Base-by-base conservation (phyloP, 768 basidiomycete species). In the Kondoa subrosea region DNA sequence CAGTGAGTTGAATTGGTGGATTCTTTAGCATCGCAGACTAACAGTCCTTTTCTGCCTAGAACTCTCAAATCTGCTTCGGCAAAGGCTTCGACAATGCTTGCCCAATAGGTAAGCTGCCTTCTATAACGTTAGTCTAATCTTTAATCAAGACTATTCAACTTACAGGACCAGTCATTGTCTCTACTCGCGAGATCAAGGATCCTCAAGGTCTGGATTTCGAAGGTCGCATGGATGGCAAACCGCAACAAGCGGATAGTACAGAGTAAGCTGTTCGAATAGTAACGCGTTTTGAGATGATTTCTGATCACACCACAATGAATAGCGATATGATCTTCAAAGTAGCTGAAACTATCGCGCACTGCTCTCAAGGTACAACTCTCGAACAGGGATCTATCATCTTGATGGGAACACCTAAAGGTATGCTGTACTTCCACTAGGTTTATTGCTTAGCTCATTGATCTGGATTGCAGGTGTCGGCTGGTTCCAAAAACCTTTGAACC, bases 271-370 rank as follows among this genome's bases (percentile, higher is more conserved):
- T 29, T n/a, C 64, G 40, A 40, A 14, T 29, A 34, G 17, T 32
- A 25, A n/a, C n/a, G n/a, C n/a, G n/a, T n/a, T n/a, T n/a, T n/a
- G n/a, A n/a, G n/a, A n/a, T n/a, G n/a, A n/a, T n/a, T n/a, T n/a
- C 40, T 50, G 40, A 50, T 50, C 40, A 50, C 66, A 4, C 34
- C 33, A 3, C 12, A 25, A 21, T 27, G 56, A n/a, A 2, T 67
- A 78, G 77, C 67, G 77, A 78, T 66, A 67, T 78, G 8, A 79
- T 78, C 74, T 78, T 78, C 68, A 70, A 74, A n/a, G 68, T 77
- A 1, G 72, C 76, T 32, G 72, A 76, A 67, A 74, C 77, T 66
- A 70, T 78, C 40, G 74, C 77, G 1, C 76, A 76, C 73, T 69
- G 77, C 31, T 77, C 77, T 0, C 76, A 78, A 65, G 78, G 79